Base-by-base conservation (phyloP, 495 filamentous ascomycete species). In the Penicillium silybi region DNA sequence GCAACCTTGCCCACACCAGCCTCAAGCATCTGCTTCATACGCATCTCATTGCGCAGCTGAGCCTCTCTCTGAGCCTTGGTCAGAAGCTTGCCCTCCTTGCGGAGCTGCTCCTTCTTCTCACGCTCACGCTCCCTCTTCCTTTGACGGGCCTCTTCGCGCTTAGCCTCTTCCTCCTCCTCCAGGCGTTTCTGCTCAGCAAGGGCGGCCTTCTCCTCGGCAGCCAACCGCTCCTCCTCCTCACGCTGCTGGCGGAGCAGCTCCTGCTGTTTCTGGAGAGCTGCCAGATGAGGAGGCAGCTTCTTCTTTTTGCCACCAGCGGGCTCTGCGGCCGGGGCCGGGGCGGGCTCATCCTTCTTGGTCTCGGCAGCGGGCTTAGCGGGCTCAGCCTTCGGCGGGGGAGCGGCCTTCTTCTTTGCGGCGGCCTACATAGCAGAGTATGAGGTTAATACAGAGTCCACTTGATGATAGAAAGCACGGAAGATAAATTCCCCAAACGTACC, bases 51-150 rank as follows among this genome's bases (percentile, higher is more conserved):
- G 53, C 82, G 81, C 23, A 84, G 83, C 67, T 92, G 87, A 53
- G 86, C 86, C 60, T 96, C 90, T 61, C 84, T 88, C 69, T 99
- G 91, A 25, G 92, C 89, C 69, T 96, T 93, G 56, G 92, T 96
- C 53, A 96, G 76, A 59, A 90, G 91, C 66, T 95, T 97, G 61
- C 95, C 95, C 70, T 96, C 91, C 65, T 83, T 92, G 75, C 93
- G 93, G 15, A 96, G 81, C 70, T 96, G 88, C 61, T 99, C 95
- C 54, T 95, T 90, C 75, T 82, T 92, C 70, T 96, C 88, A 70
- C 87, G 95, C 66, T 99, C 95, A 70, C 87, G 95, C 66, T 95
- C 90, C 77, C 96, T 97, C 79, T 87, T 96, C 43, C 79, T 72
- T 11, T 85, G 83, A 58, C 85, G 86, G 25, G 79, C 79, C 62